Conservation (phyloP, 495 filamentous ascomycete genomes). For the Thozetella sp. region DNA sequence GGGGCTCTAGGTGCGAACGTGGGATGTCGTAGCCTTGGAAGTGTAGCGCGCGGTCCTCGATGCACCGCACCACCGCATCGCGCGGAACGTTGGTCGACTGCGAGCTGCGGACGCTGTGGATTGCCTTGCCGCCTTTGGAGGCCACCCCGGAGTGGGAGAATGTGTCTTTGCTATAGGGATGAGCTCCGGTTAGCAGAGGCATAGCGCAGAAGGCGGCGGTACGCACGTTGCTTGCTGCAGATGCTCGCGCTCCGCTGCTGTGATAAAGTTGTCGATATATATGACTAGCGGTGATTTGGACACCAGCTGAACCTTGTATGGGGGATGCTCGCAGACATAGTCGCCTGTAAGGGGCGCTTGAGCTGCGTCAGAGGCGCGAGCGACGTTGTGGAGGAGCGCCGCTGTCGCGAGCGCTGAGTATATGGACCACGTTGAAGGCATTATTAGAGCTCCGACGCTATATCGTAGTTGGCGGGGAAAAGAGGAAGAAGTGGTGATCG, state of each 20-base stretch:
- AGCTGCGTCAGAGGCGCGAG: neutral
- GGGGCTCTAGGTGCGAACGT: slow-evolving; percentile 46
- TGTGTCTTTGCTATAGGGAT: slow-evolving; percentile 25
- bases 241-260: slow-evolving; percentile 37
- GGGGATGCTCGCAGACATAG: slow-evolving; percentile 37
- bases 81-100: slow-evolving; percentile 47
- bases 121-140: slow-evolving; percentile 23
- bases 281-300: slow-evolving; percentile 57
- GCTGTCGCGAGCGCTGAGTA: slow-evolving; percentile 18
- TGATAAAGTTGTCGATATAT: slow-evolving; percentile 53
- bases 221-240: slow-evolving; percentile 42
- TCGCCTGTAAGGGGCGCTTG: slow-evolving; percentile 13
- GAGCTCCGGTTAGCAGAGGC: neutral
- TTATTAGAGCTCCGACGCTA: too few species aligned
- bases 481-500: neutral
- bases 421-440: slow-evolving; percentile 10
- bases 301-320: slow-evolving; percentile 52
- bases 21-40: slow-evolving; percentile 65
- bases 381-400: slow-evolving; percentile 6
- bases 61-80: slow-evolving; percentile 64
- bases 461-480: neutral
- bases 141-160: slow-evolving; percentile 42
- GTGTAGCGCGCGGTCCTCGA: slow-evolving; percentile 66
- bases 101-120: slow-evolving; percentile 39
- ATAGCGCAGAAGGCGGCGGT: neutral